Evolutionary conservation across 2,329 filamentous ascomycete species (phyloP).

Genomic region (Onygena corvina): DNA sequence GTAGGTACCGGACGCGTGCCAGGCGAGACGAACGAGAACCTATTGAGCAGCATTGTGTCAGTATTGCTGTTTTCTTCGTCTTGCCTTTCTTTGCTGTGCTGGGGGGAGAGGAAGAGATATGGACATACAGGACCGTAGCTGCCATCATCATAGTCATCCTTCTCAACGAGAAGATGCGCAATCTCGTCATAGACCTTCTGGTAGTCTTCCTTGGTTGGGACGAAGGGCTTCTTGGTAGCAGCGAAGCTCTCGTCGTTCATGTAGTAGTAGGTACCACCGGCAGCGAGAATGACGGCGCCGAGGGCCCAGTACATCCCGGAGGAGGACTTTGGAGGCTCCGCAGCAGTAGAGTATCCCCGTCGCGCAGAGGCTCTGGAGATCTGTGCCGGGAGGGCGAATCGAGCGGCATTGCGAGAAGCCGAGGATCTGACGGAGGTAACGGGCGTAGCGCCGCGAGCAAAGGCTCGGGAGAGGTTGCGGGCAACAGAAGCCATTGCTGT

Average conservation of each 20-base stretch:
- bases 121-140: slow-evolving; percentile 67
- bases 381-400: slow-evolving; percentile 48
- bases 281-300: slow-evolving; percentile 48
- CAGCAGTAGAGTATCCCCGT: slow-evolving; percentile 62
- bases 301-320: slow-evolving; percentile 47
- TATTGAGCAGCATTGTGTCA: slow-evolving; percentile 15
- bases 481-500: slow-evolving; percentile 33
- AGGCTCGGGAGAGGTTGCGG: slow-evolving; percentile 32
- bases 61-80: background rate
- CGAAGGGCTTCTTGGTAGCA: slow-evolving; percentile 48
- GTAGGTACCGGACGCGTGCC: slow-evolving; percentile 89
- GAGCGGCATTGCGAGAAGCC: slow-evolving; percentile 39
- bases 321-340: slow-evolving; percentile 42
- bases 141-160: slow-evolving; percentile 92
- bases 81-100: background rate
- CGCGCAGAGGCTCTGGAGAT: slow-evolving; percentile 62
- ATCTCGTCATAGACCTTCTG: slow-evolving; percentile 90
- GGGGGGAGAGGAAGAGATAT: slow-evolving; percentile 1
- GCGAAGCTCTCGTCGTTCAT: slow-evolving; percentile 40
- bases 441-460: slow-evolving; percentile 31
- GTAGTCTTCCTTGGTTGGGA: slow-evolving; percentile 74
- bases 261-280: slow-evolving; percentile 56
- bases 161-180: slow-evolving; percentile 65
- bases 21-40: slow-evolving; percentile 74
- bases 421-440: slow-evolving; percentile 29